Conservation (phyloP, 306 rosid genomes). For the Pueraria montana region DNA sequence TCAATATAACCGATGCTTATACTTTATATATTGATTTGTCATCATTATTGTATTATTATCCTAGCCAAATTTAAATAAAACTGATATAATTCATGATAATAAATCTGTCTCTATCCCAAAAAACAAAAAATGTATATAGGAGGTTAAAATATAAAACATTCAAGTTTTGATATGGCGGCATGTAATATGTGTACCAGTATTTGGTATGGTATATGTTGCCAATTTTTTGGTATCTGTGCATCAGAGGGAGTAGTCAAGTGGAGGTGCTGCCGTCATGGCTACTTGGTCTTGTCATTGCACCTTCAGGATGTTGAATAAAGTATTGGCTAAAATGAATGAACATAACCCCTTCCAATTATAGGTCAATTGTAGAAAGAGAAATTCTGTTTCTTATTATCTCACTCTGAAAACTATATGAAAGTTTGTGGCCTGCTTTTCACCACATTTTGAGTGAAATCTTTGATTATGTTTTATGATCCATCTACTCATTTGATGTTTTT, state of each 20-base stretch:
- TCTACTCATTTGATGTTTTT: not conserved
- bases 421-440: not conserved
- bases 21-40: not conserved
- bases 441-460: conserved; percentile 22
- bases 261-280: conserved; percentile 9
- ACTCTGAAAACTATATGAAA: not conserved
- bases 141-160: not conserved
- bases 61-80: not conserved
- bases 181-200: not conserved
- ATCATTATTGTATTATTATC: not conserved
- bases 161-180: not conserved
- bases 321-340: conserved; percentile 28
- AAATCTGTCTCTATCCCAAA: not conserved
- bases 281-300: conserved; percentile 21
- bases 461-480: conserved; percentile 26
- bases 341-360: conserved; percentile 14
- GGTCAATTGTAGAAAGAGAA: conserved; percentile 26
- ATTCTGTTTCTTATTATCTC: not conserved
- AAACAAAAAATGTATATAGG: not conserved
- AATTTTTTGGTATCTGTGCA: not conserved
- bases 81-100: not conserved
- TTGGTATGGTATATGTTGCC: not conserved
- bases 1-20: not conserved
- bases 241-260: conserved; percentile 6
- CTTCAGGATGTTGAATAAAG: conserved; percentile 18